Percentiles rank a stretch among this genome's conserved stretches.
Evolutionary conservation across 1,139 yeast genomes (phyloP).

Genomic region (Wickerhamomyces sp.): DNA sequence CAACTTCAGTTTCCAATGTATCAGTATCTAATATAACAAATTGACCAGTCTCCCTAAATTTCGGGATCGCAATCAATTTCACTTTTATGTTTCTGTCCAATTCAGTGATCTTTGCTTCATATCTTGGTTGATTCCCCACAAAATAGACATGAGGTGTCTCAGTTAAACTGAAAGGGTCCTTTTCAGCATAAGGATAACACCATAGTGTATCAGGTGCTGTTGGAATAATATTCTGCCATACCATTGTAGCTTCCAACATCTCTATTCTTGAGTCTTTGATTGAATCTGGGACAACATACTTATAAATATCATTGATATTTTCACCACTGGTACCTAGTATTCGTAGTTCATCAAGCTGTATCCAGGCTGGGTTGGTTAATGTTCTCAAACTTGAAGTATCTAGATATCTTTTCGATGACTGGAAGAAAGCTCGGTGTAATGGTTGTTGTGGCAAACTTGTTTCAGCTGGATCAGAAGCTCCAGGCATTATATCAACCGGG

Average conservation of each 20-base stretch:
- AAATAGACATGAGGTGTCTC: conserved; percentile 84
- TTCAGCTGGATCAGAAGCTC: conserved; percentile 78
- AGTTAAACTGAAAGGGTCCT: conserved; percentile 72
- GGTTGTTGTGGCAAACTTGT: conserved; percentile 87
- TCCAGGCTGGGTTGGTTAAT: conserved; percentile 75
- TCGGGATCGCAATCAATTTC: conserved; percentile 64
- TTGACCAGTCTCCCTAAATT: conserved; percentile 60
- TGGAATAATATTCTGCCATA: conserved; percentile 87
- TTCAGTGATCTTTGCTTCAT: conserved; percentile 35
- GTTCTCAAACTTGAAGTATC: conserved; percentile 39
- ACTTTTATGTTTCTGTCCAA: conserved; percentile 31
- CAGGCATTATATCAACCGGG: conserved; percentile 80
- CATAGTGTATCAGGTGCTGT: conserved; percentile 95
- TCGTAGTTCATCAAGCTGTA: conserved; percentile 49
- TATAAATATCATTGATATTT: conserved; percentile 69
- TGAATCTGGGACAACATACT: conserved; percentile 48
- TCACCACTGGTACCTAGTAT: conserved; percentile 81
- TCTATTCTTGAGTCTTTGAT: conserved; percentile 37
- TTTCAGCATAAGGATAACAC: conserved; percentile 77
- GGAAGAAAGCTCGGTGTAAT: conserved; percentile 69
- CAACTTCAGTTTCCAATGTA: conserved; percentile 47
- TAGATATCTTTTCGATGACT: conserved; percentile 38
- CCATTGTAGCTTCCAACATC: conserved; percentile 62
- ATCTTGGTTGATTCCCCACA: conserved; percentile 76
- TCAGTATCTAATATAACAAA: conserved; percentile 61